Base-by-base conservation (phyloP, 805 yeast genomes). In the Monosporozyma servazzii region DNA sequence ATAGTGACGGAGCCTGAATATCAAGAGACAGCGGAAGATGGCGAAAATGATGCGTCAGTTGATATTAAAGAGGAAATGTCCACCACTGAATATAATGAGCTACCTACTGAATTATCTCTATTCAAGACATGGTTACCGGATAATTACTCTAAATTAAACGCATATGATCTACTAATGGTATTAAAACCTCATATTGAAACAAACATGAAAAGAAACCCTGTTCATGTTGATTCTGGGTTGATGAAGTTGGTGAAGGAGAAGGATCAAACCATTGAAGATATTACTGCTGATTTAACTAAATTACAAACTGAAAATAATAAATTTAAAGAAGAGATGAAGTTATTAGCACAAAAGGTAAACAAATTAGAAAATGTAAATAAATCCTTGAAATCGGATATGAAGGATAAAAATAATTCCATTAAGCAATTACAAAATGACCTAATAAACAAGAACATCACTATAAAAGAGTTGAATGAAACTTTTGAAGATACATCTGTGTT, bases 211-310 rank as follows among this genome's bases (percentile, higher is more conserved):
- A 40, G 18, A 21, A 11, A 29, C 15, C 44, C 46, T 13, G 53
- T 49, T n/a, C 48, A 41, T 20, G 39, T 40, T 6, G 61, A 59
- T 42, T 55, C 60, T 15, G 57, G 61, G 37, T 48, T 60, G 6
- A 54, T 60, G 20, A 61, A 55, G 45, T 47, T 58, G 18, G 54
- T 64, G 15, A 59, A 59, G 66, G 56, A 71, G 58, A 58, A 83
- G 71, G 71, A 89, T 48, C 75, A 72, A 13, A 40, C 20, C 18
- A 79, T 90, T 48, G 86, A 86, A 54, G 74, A 75, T 55, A 66
- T 89, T 51, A 44, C 48, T 56, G 48, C 47, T 2, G 56, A 56
- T 20, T 39, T 54, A 25, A 43, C 40, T 7, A 37, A 47, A 2
- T 20, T 49, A 20, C 46, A 45, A 18, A 39, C 46, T 9, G 23